Conservation (phyloP, 1,139 yeast species). For the Taiozyma sp. region DNA sequence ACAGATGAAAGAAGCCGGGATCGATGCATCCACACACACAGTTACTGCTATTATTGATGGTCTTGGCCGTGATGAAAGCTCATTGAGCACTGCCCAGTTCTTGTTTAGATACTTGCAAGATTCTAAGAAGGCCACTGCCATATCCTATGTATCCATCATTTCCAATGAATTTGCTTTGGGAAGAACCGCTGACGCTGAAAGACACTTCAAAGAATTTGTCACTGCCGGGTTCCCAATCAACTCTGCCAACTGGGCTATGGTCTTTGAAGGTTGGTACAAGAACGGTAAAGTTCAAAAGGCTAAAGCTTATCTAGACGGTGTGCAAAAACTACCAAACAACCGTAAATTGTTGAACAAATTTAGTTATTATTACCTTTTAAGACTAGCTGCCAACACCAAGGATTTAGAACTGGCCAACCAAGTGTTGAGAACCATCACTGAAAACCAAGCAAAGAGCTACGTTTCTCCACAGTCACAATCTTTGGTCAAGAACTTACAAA, state of each 20-base stretch:
- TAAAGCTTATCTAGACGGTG: slow-evolving; percentile 32
- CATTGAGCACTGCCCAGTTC: slow-evolving; percentile 47
- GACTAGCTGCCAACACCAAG: slow-evolving; percentile 34
- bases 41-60: slow-evolving; percentile 53
- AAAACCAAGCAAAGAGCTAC: slow-evolving; percentile 1
- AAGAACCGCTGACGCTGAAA: slow-evolving; percentile 40
- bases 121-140: slow-evolving; percentile 30
- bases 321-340: slow-evolving; percentile 21
- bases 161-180: slow-evolving; percentile 52
- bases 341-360: slow-evolving; percentile 43
- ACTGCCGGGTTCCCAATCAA: slow-evolving; percentile 32
- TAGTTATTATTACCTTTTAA: slow-evolving; percentile 52
- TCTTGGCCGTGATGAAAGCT: slow-evolving; percentile 41
- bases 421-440: slow-evolving; percentile 34
- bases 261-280: slow-evolving; percentile 44
- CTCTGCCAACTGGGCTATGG: slow-evolving; percentile 52
- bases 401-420: slow-evolving; percentile 32
- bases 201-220: slow-evolving; percentile 41
- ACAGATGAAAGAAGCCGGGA: slow-evolving; percentile 36
- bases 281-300: slow-evolving; percentile 36
- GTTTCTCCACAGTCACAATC: slow-evolving; percentile 6
- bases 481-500: slow-evolving; percentile 7
- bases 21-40: slow-evolving; percentile 45
- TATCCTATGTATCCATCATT: slow-evolving; percentile 51
- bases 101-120: slow-evolving; percentile 40